Evolutionary conservation across 2,329 filamentous ascomycete species (phyloP).

Genomic region (Ophioceras dolichostomum): DNA sequence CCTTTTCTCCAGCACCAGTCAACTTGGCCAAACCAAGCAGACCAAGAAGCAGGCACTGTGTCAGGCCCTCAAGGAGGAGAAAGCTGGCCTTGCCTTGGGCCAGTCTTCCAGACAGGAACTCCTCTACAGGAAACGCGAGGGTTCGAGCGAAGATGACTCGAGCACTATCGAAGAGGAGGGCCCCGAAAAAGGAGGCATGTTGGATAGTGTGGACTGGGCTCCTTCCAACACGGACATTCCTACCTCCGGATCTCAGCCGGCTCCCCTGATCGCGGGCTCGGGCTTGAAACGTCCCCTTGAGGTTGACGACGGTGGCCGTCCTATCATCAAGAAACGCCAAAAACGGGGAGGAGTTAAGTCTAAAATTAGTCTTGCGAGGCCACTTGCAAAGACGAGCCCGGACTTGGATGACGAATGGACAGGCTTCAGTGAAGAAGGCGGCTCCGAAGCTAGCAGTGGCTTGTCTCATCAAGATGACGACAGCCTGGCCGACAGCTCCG

Average conservation of each 20-base stretch:
- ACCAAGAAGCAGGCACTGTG: constrained; percentile 58
- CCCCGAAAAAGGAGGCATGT: background rate
- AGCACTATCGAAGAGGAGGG: background rate
- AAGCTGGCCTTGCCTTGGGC: constrained; percentile 8
- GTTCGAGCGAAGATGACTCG: background rate
- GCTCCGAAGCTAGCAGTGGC: constrained; percentile 12
- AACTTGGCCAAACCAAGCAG: constrained; percentile 59
- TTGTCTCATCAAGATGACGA: constrained; percentile 12
- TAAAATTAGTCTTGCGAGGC: constrained; percentile 34
- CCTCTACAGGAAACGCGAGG: constrained; percentile 1
- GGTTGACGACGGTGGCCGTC: constrained; percentile 64
- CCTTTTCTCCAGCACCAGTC: constrained; percentile 64
- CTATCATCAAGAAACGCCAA: constrained; percentile 73
- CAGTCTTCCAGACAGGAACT: background rate
- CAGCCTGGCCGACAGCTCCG: constrained; percentile 9
- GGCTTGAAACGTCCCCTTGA: constrained; percentile 84
- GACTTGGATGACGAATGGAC: constrained; percentile 46
- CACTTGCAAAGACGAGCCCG: constrained; percentile 22
- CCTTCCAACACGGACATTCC: too few species aligned
- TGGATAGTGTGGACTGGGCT: too few species aligned
- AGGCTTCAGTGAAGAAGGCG: constrained; percentile 41
- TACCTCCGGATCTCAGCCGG: background rate
- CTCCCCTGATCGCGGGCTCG: constrained; percentile 40
- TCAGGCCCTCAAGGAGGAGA: constrained; percentile 39
- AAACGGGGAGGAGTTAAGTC: constrained; percentile 51